Base-by-base conservation (phyloP, 148 eudicot genomes). In the Dianthus caryophyllus region DNA sequence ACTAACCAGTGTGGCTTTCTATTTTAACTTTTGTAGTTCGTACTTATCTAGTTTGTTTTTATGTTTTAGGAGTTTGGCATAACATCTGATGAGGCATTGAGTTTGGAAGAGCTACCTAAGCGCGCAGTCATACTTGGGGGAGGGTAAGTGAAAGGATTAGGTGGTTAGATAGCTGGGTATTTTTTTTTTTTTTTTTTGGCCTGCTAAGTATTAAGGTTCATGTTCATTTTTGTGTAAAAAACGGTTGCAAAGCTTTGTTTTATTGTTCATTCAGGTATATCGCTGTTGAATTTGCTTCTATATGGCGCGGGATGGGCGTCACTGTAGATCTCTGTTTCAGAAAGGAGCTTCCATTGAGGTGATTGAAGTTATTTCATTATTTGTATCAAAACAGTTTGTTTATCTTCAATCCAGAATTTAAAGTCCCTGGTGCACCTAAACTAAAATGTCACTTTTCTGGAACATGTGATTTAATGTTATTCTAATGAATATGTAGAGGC, bases 221-320 rank as follows among this genome's bases (percentile, higher is more conserved):
- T 59, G 29, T 29, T 71, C 13, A 46, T 61, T 21, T 33, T 17
- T 31, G 31, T 52, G 1, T 61, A 61, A 3, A 22, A 22, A 6
- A 11, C 70, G 50, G 36, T 58, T 39, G 20, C 60, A 17, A 54
- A 25, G 13, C 46, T 41, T 30, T 2, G 18, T 33, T 31, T 58
- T 21, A 63, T 52, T 13, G 75, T 51, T 60, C 68, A 9, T 73
- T 48, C 66, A 94, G 98, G 85, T 94, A 94, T 71, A 94, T 94
- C 71, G 96, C 99, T 83, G 96, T 94, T 82, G 99, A 94, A 81
- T 94, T 94, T 78, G 99, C 97, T 83, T 90, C 99, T 55, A 94
- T 94, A 74, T 94, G 99, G 99, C 86, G 97, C 43, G 99, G 99
- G 62, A 90, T 94, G 97, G 99, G 99, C 41, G 78, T 83, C 61